phyloP scores from a whole-genome alignment of 352 stramenopile genomes.

The Phytophthora foliorum region DNA sequence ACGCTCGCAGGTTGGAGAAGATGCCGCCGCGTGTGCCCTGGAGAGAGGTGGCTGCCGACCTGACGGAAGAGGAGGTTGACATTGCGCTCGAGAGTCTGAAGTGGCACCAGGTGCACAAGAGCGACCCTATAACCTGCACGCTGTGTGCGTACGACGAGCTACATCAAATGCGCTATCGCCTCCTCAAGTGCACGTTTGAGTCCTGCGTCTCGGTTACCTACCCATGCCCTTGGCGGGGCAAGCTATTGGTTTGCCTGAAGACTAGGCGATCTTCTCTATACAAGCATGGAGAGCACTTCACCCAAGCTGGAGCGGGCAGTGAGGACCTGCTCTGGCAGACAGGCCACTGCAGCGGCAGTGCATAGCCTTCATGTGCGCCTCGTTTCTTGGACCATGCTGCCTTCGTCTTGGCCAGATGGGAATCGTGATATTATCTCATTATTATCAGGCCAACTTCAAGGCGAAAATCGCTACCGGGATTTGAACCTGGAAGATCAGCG shows the following conservation, averaged over 20 bases:
- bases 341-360: too few relatives aligned
- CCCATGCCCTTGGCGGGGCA: neutral
- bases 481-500: too few relatives aligned
- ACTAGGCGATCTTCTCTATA: neutral
- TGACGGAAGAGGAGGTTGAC: neutral
- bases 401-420: neutral
- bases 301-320: neutral
- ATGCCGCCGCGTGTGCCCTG: neutral
- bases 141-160: neutral
- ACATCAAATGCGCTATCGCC: slow-evolving; percentile 5
- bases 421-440: too few relatives aligned
- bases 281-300: neutral
- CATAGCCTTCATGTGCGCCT: neutral
- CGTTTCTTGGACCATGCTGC: neutral
- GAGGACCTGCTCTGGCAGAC: too few relatives aligned
- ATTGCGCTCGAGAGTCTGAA: neutral
- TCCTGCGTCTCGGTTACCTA: neutral
- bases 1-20: too few relatives aligned
- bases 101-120: neutral
- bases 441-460: too few relatives aligned
- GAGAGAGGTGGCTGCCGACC: neutral
- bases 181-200: neutral
- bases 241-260: neutral
- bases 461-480: too few relatives aligned
- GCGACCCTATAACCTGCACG: neutral